Evolutionary conservation across 441 rosid species (phyloP), one percentile per base, ranked within the genome.

Genomic region (Biscutella laevigata): DNA sequence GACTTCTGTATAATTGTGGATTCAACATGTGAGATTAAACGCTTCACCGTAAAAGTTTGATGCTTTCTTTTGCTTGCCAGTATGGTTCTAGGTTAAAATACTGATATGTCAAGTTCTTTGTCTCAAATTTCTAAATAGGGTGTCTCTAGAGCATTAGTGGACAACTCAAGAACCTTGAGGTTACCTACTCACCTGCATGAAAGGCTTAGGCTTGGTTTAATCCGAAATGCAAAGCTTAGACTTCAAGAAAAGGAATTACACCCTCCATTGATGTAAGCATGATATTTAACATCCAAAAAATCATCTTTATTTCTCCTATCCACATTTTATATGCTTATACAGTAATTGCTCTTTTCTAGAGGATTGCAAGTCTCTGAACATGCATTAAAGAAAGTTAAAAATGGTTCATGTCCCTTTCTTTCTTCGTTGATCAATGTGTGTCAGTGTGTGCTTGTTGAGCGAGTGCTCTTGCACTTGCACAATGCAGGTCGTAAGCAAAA

Each of bases 1-100:
- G 57, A 92, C 99, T 59, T 92, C 88, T 67, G 99, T 86, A 19
- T 88, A 92, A 64, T 92, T 97, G 99, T 92, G 95, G 97, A 92
- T 92, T 50, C 94, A 92, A 62, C 99, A 92, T 92, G 99, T 84
- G 61, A 65, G 47, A 62, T 53, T 4, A 19, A 16, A 35, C 39
- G 16, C 46, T 60, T 34, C 12, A 52, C 3, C 57, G 29, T 1
- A 16, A 7, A 30, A 21, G 37, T 51, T 16, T 52, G 28, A 7
- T 19, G 47, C n/a, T n/a, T n/a, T 44, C 28, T 28, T 43, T n/a
- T 41, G 20, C 15, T 51, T 42, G 38, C 39, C n/a, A 35, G 28
- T 8, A 6, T 40, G 35, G 6, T 29, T 16, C 41, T 36, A 51
- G 13, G 19, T 43, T 22, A 8, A 34, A 41, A 21, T n/a, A n/a